These are phyloP conservation scores for Lentinus brumalis DNA, from an alignment of 768 basidiomycete genomes.

Conservation along the genomic window DNA sequence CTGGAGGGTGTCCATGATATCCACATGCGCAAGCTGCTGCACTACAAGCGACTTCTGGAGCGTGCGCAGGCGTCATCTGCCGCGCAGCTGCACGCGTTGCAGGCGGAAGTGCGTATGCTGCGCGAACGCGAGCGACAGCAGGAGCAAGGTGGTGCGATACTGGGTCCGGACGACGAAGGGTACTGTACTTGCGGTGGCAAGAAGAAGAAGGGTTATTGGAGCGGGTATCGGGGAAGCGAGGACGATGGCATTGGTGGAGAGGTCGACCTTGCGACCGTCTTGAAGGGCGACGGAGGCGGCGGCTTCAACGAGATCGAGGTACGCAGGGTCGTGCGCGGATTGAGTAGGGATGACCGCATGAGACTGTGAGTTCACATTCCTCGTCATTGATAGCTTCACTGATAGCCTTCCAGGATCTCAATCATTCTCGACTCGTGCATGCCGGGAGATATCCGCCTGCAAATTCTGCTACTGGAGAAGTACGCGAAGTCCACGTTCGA, in stretches of 20 bases:
- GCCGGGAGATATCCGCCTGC: slow-evolving; percentile 83
- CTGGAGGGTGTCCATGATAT: slow-evolving; percentile 42
- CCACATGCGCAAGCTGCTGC: slow-evolving; percentile 59
- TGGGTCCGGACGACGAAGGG: slow-evolving; percentile 28
- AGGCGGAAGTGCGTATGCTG: slow-evolving; percentile 75
- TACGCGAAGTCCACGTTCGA: slow-evolving; percentile 84
- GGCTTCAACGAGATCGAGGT: slow-evolving; percentile 73
- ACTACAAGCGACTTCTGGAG: slow-evolving; percentile 80
- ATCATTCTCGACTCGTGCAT: slow-evolving; percentile 72
- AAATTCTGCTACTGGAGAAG: slow-evolving; percentile 83
- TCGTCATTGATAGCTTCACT: slow-evolving; percentile 20
- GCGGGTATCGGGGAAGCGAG: slow-evolving; percentile 57
- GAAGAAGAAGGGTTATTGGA: slow-evolving; percentile 70
- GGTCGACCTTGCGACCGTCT: slow-evolving; percentile 50
- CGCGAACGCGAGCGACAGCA: slow-evolving; percentile 44
- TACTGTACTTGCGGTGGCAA: slow-evolving; percentile 60
- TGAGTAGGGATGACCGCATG: slow-evolving; percentile 71
- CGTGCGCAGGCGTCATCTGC: slow-evolving; percentile 78
- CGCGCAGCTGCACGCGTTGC: slow-evolving; percentile 82
- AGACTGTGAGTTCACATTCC: slow-evolving; percentile 62
- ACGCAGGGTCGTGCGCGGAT: slow-evolving; percentile 58
- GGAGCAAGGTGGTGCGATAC: slow-evolving; percentile 24
- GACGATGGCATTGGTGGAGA: slow-evolving; percentile 49
- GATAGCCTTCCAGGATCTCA: slow-evolving; percentile 43
- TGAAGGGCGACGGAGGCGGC: slow-evolving; percentile 50